Evolutionary conservation across 106 monocot species (phyloP), one percentile per base, ranked within the genome.

Genomic region (Dendrobium catenatum): DNA sequence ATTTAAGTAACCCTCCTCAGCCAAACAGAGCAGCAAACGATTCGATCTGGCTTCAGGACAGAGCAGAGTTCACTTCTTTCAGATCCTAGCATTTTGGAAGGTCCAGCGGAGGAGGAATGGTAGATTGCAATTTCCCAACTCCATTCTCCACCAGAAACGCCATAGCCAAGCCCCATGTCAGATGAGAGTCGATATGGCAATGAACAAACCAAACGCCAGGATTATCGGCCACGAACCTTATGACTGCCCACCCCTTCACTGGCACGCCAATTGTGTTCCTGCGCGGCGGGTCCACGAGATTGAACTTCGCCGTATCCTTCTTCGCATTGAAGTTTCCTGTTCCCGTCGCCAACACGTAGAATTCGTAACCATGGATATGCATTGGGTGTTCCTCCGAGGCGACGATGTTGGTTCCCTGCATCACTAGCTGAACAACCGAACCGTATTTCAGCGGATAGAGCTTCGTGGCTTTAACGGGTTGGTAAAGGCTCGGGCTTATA

Each of bases 171-270:
- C 94, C 94, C 86, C 94, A 91, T 2, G 79, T 78, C 6, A 92
- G 56, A 40, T 94, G 94, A 4, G 86, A 80, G 61, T 91, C 94
- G 19, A 94, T 51, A 42, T 94, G 94, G 83, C 94, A 94, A 43
- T 94, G 94, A 89, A 94, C 78, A 6, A 91, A 29, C 94, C 94
- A 91, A 6, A 83, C 78, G 18, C 90, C 93, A 0, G 93, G 93
- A 49, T 93, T 93, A 47, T 93, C 79, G 0, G 93, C 93, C 37
- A 72, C 46, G 80, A 93, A 93, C 49, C 93, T 72, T 49, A 93
- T 85, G 6, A 86, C 93, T 13, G 85, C 85, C 93, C 93, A 93
- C 43, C 93, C 93, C n/a, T 80, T 86, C 55, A 86, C 85, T 8
- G 93, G 93, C 78, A 93, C 90, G 11, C 84, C 90, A 9, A 93